Base-by-base conservation (phyloP, 768 basidiomycete genomes). In the Clitopilus hobsonii region DNA sequence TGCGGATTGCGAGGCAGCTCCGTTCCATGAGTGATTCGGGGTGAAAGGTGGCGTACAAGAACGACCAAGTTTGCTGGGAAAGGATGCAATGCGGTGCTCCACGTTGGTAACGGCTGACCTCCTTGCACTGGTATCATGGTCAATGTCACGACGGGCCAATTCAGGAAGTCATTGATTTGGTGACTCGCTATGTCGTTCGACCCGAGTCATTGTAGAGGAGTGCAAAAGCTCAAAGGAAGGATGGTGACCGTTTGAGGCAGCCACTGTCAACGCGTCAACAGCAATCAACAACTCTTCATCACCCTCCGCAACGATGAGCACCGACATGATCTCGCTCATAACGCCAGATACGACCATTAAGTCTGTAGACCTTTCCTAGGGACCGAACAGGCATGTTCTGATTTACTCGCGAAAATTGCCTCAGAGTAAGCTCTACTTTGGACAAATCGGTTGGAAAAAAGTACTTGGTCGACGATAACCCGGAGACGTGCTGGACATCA, bases 401-500 rank as follows among this genome's bases (percentile, higher is more conserved):
- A 54, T 24, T 59, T 59, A 58, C 23, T 56, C 49, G 14, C 22
- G 6, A 18, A 4, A 45, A 18, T 45, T 5, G 11, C 16, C 23
- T 22, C 58, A 91, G 89, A 75, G 90, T 91, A 62, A 91, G 88
- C 69, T 91, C 90, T 28, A 84, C 85, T 4, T 72, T 91, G 13
- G 86, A 91, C 66, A 91, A 87, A 67, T 79, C 84, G 3, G 82
- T 78, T 13, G 82, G 82, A 18, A 91, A 88, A 71, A 87, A 84
- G 64, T 67, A 82, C 64, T 76, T 92, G 20, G 77, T 83, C 25
- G 90, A 92, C 62, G 74, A 77, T 23, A 88, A 74, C 60, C 81
- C 84, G 53, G 90, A 89, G 65, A 92, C 89, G 6, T 92, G 90
- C 66, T 92, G 90, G 89, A 85, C 88, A 22, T 91, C 89, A 14